phyloP scores from a whole-genome alignment of 495 filamentous ascomycete species.

The Hypoxylon rickii region DNA sequence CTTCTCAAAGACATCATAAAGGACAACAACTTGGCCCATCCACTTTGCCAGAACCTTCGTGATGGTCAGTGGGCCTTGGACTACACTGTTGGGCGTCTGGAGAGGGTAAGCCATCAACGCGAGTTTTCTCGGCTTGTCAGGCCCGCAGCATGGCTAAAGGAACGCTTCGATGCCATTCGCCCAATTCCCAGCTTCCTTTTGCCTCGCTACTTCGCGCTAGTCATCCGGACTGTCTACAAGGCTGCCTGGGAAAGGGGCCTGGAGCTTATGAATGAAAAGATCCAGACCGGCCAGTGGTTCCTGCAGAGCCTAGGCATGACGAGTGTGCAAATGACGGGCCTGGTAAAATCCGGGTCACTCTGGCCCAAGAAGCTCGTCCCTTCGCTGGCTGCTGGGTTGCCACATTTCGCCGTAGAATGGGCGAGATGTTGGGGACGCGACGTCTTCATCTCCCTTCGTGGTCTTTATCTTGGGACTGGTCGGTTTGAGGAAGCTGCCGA shows the following conservation, averaged over 20 bases:
- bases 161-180: slow-evolving; percentile 82
- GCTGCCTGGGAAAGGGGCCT: slow-evolving; percentile 79
- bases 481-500: slow-evolving; percentile 86
- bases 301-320: slow-evolving; percentile 85
- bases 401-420: slow-evolving; percentile 94
- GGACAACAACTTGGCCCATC: slow-evolving; percentile 90
- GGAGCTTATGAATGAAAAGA: slow-evolving; percentile 74
- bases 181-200: slow-evolving; percentile 85
- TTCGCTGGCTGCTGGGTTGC: slow-evolving; percentile 88
- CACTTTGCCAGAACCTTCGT: slow-evolving; percentile 88
- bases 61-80: slow-evolving; percentile 95
- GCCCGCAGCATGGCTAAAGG: slow-evolving; percentile 76
- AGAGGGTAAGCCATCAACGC: slow-evolving; percentile 66
- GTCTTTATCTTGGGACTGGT: slow-evolving; percentile 85
- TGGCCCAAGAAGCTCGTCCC: slow-evolving; percentile 84
- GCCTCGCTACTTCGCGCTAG: slow-evolving; percentile 90
- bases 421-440: slow-evolving; percentile 97
- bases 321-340: slow-evolving; percentile 85
- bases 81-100: slow-evolving; percentile 78
- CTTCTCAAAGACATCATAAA: slow-evolving; percentile 81
- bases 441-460: slow-evolving; percentile 92
- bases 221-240: slow-evolving; percentile 82
- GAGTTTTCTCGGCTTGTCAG: slow-evolving; percentile 62
- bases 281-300: slow-evolving; percentile 82
- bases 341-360: slow-evolving; percentile 85